Conservation (phyloP, 805 yeast species). For the Starmera pachycereana region DNA sequence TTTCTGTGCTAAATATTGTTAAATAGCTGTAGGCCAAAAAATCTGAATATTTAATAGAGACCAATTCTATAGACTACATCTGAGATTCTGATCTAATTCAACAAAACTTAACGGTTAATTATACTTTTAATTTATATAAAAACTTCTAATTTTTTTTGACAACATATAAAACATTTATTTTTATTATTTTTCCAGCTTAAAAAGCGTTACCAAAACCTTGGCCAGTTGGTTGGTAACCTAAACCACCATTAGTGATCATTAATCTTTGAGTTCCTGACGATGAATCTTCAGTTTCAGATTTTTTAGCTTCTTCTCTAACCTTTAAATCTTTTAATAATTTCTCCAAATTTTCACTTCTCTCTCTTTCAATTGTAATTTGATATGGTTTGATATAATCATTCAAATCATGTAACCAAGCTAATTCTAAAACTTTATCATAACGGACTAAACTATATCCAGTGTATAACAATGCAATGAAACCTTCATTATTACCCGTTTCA, state of each 20-base stretch:
- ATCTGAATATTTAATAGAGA: no score
- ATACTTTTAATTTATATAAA: no score
- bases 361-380: conserved; percentile 73
- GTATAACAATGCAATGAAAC: conserved; percentile 83
- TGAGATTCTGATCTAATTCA: no score
- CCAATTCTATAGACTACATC: no score
- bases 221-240: conserved; percentile 65
- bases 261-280: conserved; percentile 54
- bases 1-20: no score
- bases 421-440: conserved; percentile 77
- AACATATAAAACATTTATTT: no score
- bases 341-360: conserved; percentile 57
- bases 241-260: conserved; percentile 70
- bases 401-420: conserved; percentile 84
- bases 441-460: conserved; percentile 72
- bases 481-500: conserved; percentile 93
- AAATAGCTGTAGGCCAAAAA: no score
- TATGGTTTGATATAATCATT: conserved; percentile 86
- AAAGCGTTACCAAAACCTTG: conserved; percentile 56
- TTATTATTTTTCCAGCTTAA: conserved; percentile 1
- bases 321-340: conserved; percentile 62
- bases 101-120: no score
- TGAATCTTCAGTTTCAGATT: conserved; percentile 35
- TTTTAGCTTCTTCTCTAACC: conserved; percentile 53
- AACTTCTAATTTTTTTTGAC: no score